A percentile compares a stretch with the other conserved stretches of the same genome.
phyloP scores from a whole-genome alignment of 176 grass and related monocot species.

The Alopecurus myosuroides region DNA sequence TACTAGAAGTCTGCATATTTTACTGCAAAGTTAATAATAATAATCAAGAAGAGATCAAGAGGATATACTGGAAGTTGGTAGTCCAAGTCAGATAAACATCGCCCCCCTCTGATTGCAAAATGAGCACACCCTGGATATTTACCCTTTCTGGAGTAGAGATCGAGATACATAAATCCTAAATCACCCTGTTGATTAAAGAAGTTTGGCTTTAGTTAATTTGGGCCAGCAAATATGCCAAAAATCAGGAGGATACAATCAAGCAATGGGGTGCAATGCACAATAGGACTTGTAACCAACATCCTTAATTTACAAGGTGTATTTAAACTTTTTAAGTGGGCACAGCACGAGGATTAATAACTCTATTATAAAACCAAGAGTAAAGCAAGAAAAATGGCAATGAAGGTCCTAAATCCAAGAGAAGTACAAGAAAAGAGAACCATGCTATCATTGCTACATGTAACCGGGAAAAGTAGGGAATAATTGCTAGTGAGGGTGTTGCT shows the following conservation, averaged over 20 bases:
- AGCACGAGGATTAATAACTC: neutral
- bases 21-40: slow-evolving; percentile 16
- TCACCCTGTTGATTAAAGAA: slow-evolving; percentile 59
- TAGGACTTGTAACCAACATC: slow-evolving; percentile 2
- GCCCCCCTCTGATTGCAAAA: slow-evolving; percentile 90
- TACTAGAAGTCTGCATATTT: neutral
- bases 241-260: neutral
- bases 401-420: neutral
- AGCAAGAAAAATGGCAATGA: neutral
- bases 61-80: slow-evolving; percentile 83
- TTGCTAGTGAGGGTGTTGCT: neutral
- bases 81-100: slow-evolving; percentile 46
- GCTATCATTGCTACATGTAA: neutral
- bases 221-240: slow-evolving; percentile 3
- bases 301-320: neutral
- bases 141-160: slow-evolving; percentile 86
- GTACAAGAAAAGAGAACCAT: neutral
- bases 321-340: neutral
- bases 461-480: neutral
- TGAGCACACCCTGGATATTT: slow-evolving; percentile 94
- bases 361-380: neutral
- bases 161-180: slow-evolving; percentile 95
- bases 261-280: neutral
- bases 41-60: neutral
- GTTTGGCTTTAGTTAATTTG: slow-evolving; percentile 5